Base-by-base conservation (phyloP, 2,329 filamentous ascomycete species). In the Bisporella sp. region DNA sequence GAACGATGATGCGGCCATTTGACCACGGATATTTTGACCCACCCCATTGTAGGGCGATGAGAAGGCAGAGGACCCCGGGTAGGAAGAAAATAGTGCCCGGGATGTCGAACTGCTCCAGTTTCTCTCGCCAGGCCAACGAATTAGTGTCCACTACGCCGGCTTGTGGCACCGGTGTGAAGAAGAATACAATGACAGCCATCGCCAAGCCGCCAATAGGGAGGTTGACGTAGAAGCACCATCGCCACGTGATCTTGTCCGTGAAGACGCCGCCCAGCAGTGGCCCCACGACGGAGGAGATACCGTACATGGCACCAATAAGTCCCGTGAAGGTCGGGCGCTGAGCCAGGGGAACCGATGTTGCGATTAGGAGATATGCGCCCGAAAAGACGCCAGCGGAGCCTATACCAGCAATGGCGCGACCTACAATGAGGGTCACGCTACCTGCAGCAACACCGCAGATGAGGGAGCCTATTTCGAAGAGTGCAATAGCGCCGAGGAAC, bases 1-100 rank as follows among this genome's bases (percentile, higher is more conserved):
- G 59, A 2, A 58, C 65, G 31, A 68, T 63, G 37, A 69, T 59
- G 28, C 57, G 58, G 2, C 56, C 54, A 35, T 46, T 52, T 1
- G 32, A 39, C 60, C 60, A 62, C 6, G 59, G 59, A 50, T 60
- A 1, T 0, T 64, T 64, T 12, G 63, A 55, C 29, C 72, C 73
- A 42, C 70, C 71, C 54, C 67, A 75, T 57, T 75, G 71, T 1
- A 76, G 62, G 30, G 71, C 72, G 2, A 76, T 64, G 46, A 76
- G 65, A 51, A 72, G 65, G 59, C 21, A 21, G 21, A 21, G 21
- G 21, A 21, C 21, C 21, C 21, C 21, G 21, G 21, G 21, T 21
- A 21, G 21, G 21, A 64, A 60, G 51, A 65, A 45, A 42, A 59
- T 59, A 3, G 64, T 64, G 1, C 65, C 28, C 83, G 69, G 5